phyloP scores from a whole-genome alignment of 2,329 filamentous ascomycete genomes.

The Immersiporthe knoxdaviesiana region DNA sequence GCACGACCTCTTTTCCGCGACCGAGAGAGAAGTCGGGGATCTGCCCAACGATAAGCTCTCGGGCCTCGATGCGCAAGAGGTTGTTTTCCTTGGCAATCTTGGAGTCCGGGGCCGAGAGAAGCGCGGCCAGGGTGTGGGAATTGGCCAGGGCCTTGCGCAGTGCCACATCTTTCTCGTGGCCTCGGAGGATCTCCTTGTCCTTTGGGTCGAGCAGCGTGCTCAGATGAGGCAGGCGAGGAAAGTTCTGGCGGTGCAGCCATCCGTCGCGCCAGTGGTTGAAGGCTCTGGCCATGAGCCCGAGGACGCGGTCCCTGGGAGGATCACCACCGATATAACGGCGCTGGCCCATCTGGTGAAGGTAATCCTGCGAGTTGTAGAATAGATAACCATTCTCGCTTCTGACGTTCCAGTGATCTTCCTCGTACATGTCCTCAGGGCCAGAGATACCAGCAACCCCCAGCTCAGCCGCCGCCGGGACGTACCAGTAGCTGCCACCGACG shows the following conservation, averaged over 20 bases:
- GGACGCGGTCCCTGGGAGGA: conserved; percentile 11
- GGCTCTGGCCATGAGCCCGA: conserved; percentile 20
- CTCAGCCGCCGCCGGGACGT: conserved; percentile 19
- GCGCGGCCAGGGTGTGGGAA: conserved; percentile 4
- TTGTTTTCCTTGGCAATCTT: neutral
- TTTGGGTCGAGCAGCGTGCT: neutral
- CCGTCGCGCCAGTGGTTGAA: conserved; percentile 24
- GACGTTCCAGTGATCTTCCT: conserved; percentile 17
- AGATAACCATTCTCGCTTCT: conserved; percentile 11
- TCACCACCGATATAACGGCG: conserved; percentile 16
- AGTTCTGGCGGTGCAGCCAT: conserved; percentile 15
- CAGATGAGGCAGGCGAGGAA: conserved; percentile 15
- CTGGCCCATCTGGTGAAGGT: conserved; percentile 21
- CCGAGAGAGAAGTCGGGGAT: conserved; percentile 23
- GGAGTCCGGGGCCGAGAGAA: conserved; percentile 10
- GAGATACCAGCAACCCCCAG: conserved; percentile 8
- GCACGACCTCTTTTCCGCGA: conserved; percentile 20
- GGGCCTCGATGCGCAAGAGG: conserved; percentile 3
- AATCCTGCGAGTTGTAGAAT: conserved; percentile 24
- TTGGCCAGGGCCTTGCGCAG: conserved; percentile 13
- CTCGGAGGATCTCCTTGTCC: conserved; percentile 9
- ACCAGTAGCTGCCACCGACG: conserved; percentile 20
- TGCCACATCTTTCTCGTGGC: neutral
- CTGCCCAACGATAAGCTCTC: conserved; percentile 18
- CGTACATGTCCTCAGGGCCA: conserved; percentile 6